Evolutionary conservation across 2,329 filamentous ascomycete species (phyloP).

Genomic region (Geosmithia putterillii): DNA sequence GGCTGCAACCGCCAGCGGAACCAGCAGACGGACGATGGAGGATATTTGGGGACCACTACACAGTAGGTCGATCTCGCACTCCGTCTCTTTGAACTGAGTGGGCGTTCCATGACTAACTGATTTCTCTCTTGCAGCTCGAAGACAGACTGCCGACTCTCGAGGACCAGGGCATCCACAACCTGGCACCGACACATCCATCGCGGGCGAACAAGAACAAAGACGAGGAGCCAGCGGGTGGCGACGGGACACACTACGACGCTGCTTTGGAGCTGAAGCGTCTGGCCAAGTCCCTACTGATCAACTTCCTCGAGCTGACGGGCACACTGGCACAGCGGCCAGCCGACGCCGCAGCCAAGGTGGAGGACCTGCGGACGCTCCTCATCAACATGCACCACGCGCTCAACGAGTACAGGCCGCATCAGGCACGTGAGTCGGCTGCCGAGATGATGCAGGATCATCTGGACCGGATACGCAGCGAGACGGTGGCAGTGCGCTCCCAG

Average conservation of each 20-base stretch:
- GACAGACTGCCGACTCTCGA: constrained; percentile 56
- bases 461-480: constrained; percentile 60
- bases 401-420: constrained; percentile 89
- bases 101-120: not conserved
- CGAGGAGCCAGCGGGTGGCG: constrained; percentile 20
- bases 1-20: constrained; percentile 69
- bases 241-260: constrained; percentile 46
- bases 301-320: constrained; percentile 76
- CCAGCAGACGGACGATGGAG: constrained; percentile 60
- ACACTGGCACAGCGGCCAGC: constrained; percentile 13
- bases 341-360: constrained; percentile 57
- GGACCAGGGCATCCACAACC: constrained; percentile 58
- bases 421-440: constrained; percentile 80
- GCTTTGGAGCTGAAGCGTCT: constrained; percentile 62
- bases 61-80: constrained; percentile 17
- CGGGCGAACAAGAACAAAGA: constrained; percentile 20
- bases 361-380: constrained; percentile 69
- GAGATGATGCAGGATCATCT: constrained; percentile 79
- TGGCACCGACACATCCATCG: constrained; percentile 40
- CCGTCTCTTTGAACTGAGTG: not conserved
- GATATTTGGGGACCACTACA: constrained; percentile 59
- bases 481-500: constrained; percentile 52
- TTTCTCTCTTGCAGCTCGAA: constrained; percentile 27
- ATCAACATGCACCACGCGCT: constrained; percentile 89
- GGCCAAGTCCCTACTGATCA: constrained; percentile 73